A percentile compares a stretch with the other conserved stretches of the same genome.
Conservation (phyloP, 2,329 filamentous ascomycete genomes). For the Ilyonectria robusta region DNA sequence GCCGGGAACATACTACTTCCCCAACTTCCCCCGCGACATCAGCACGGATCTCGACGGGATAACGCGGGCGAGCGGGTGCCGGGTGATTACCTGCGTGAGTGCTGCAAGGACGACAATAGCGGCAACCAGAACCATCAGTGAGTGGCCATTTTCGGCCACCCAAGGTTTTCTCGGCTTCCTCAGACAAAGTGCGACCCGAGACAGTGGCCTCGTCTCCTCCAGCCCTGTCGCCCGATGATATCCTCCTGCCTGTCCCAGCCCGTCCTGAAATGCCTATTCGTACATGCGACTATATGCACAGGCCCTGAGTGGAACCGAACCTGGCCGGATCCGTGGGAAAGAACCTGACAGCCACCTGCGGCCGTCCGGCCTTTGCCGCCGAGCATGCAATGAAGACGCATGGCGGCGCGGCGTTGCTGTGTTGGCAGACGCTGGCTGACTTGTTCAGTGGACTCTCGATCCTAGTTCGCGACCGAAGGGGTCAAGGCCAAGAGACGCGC, state of each 20-base stretch:
- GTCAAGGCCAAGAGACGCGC: constrained; percentile 26
- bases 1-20: constrained; percentile 40
- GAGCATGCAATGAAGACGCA: constrained; percentile 30
- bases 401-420: constrained; percentile 33
- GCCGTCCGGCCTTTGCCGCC: constrained; percentile 38
- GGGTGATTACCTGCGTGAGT: constrained; percentile 27
- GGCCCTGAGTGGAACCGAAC: constrained; percentile 29
- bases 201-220: constrained; percentile 26
- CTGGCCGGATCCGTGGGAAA: constrained; percentile 14
- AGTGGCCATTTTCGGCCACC: constrained; percentile 17
- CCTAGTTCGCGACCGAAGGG: constrained; percentile 30
- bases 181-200: constrained; percentile 15
- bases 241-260: constrained; percentile 5
- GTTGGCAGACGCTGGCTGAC: constrained; percentile 40
- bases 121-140: constrained; percentile 14
- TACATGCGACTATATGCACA: constrained; percentile 17
- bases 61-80: constrained; percentile 48
- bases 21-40: constrained; percentile 48
- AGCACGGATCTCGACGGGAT: constrained; percentile 47
- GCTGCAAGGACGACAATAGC: constrained; percentile 26
- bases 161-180: constrained; percentile 10
- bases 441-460: constrained; percentile 32
- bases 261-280: constrained; percentile 9
- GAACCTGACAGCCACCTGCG: constrained; percentile 14
- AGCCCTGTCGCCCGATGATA: constrained; percentile 21